phyloP scores from a whole-genome alignment of 2,329 filamentous ascomycete genomes.

The Fusarium citri region DNA sequence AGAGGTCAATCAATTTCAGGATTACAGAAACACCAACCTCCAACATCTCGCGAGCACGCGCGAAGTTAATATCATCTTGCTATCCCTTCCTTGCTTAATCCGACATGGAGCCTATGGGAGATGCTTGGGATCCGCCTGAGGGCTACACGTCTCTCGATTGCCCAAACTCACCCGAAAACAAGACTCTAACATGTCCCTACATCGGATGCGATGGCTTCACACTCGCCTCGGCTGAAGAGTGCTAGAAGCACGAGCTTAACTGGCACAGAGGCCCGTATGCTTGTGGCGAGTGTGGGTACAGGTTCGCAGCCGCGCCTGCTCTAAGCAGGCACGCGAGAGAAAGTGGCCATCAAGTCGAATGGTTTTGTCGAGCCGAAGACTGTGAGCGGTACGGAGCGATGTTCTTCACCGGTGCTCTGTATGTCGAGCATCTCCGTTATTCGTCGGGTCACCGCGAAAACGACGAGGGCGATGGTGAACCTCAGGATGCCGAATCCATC shows the following conservation, averaged over 20 bases:
- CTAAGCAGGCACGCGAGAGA: constrained; percentile 31
- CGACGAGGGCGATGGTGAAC: neutral
- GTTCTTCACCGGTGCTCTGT: constrained; percentile 14
- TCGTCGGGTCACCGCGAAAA: constrained; percentile 11
- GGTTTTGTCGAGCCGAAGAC: constrained; percentile 11
- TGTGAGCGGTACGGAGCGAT: constrained; percentile 7
- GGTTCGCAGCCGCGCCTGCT: constrained; percentile 40
- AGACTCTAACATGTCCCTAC: constrained; percentile 41
- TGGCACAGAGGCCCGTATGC: constrained; percentile 42
- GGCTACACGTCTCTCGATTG: constrained; percentile 27
- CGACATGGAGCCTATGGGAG: neutral
- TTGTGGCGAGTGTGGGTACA: constrained; percentile 35
- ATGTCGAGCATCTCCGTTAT: constrained; percentile 5
- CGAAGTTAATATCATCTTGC: neutral
- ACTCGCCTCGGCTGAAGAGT: constrained; percentile 36
- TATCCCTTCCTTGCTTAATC: neutral
- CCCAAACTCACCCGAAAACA: constrained; percentile 23
- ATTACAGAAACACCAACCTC: neutral
- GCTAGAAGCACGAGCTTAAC: constrained; percentile 39
- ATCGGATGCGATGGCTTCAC: constrained; percentile 43
- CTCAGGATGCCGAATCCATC: neutral
- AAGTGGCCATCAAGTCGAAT: constrained; percentile 25
- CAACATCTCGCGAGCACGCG: neutral
- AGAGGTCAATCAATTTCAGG: neutral
- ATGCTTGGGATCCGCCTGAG: neutral